Evolutionary conservation across 1,284 basidiomycete species (phyloP), one percentile per base, ranked within the genome.

Genomic region (Cronartium quercuum): DNA sequence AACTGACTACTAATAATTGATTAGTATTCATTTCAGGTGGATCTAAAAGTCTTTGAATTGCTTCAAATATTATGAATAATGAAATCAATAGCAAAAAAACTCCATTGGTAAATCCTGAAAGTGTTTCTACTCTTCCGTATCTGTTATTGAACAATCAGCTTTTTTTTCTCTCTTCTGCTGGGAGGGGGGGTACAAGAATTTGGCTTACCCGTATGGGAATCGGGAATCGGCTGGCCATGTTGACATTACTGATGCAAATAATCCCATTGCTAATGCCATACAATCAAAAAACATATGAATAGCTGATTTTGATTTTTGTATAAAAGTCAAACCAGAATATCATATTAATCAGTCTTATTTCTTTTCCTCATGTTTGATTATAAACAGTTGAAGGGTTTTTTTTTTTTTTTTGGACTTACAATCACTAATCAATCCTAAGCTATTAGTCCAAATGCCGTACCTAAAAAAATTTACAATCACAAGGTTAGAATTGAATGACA

Each of bases 201-300:
- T 42, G 21, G 79, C 87, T 74, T 78, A 91, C 90, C 95, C 96
- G 81, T 96, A 98, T 9, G 96, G 98, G 82, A 95, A 98, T 29
- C 88, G 86, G 78, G 91, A 89, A 83, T 98, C 94, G 0, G 92
- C 91, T 60, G 91, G 89, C 96, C 96, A 98, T 4, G 91, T 94
- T 0, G 94, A 92, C 90, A 98, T 98, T 12, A 99, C 92, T 35
- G 92, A 94, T 1, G 96, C 96, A 77, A 97, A 89, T 1, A 99
- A 85, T 1, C 96, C 96, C 78, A 99, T 92, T 0, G 88, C 95
- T 74, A 98, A 93, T 1, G 95, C 95, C 84, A 97, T 89, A 80
- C 96, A 98, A 83, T 99, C 96, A 80, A 99, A 99, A 34, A 94
- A 92, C 96, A 98, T 98, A 81, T 99, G 96, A 66, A 99, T 98